Evolutionary conservation across 2,329 filamentous ascomycete genomes (phyloP).

Genomic region (Epichloe hybrida): DNA sequence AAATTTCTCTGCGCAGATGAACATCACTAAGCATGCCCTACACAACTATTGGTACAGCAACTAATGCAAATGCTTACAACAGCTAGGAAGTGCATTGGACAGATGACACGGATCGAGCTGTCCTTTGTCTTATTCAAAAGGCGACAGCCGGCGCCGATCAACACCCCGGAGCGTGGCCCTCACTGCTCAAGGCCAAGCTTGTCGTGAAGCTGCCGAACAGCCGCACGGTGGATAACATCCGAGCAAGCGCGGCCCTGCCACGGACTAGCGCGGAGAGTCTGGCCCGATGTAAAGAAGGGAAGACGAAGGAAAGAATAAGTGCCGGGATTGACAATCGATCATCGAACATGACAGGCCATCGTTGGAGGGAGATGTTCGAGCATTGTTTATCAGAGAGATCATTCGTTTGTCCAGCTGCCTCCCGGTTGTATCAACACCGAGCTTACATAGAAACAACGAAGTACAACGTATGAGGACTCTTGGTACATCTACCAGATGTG

Average conservation of each 20-base stretch:
- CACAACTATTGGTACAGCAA: no score
- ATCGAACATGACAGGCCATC: not conserved
- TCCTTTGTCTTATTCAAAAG: not conserved
- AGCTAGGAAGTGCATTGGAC: no score
- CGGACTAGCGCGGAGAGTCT: not conserved
- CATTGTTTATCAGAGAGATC: not conserved
- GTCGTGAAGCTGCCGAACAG: not conserved
- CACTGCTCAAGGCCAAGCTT: not conserved
- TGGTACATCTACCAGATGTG: not conserved
- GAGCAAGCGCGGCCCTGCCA: no score
- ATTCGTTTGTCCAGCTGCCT: not conserved
- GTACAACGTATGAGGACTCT: not conserved
- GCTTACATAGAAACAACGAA: not conserved
- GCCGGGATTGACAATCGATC: not conserved
- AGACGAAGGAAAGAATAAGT: not conserved
- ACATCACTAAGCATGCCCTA: not conserved
- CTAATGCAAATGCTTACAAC: no score
- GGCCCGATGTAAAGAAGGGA: not conserved
- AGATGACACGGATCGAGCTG: not conserved
- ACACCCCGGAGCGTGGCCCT: not conserved
- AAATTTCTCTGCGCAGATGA: not conserved
- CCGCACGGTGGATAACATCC: not conserved
- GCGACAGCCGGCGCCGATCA: constrained; percentile 1
- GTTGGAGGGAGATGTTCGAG: not conserved
- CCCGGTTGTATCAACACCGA: not conserved